Percentiles rank a stretch among this genome's conserved stretches.
These are phyloP conservation scores for Hortiboletus campestris DNA, from an alignment of 768 basidiomycete genomes.

Conservation along the genomic window DNA sequence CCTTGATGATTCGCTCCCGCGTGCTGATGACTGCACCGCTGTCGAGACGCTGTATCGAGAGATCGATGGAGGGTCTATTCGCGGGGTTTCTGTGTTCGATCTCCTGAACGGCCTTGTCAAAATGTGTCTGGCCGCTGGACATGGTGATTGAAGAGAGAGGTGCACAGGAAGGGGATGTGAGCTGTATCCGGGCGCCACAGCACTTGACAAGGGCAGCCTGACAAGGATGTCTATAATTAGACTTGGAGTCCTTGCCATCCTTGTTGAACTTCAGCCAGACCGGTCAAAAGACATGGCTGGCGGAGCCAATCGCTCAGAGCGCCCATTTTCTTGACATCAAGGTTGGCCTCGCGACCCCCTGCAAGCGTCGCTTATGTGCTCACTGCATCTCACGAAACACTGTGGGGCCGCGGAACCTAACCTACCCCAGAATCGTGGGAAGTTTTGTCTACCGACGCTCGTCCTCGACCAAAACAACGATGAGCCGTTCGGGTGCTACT, in stretches of 20 bases:
- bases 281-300: no score
- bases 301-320: neutral
- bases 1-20: conserved; percentile 25
- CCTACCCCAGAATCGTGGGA: conserved; percentile 11
- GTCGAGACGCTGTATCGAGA: conserved; percentile 26
- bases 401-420: neutral
- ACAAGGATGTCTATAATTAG: conserved; percentile 17
- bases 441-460: neutral
- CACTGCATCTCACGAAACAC: neutral
- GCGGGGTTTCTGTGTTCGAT: conserved; percentile 28
- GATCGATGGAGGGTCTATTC: conserved; percentile 16
- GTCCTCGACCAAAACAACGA: neutral
- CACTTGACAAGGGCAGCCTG: neutral
- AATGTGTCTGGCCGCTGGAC: conserved; percentile 17
- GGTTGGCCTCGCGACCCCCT: neutral
- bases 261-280: no score
- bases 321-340: neutral
- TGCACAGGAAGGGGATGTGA: conserved; percentile 6
- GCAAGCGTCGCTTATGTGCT: conserved; percentile 5
- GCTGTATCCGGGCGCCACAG: conserved; percentile 5
- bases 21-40: conserved; percentile 26
- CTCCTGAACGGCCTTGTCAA: conserved; percentile 31
- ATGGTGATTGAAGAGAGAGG: conserved; percentile 18
- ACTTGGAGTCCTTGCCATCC: conserved; percentile 1
- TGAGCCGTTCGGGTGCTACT: conserved; percentile 49